Base-by-base conservation (phyloP, 2,329 filamentous ascomycete species). In the Neonectria faginata region DNA sequence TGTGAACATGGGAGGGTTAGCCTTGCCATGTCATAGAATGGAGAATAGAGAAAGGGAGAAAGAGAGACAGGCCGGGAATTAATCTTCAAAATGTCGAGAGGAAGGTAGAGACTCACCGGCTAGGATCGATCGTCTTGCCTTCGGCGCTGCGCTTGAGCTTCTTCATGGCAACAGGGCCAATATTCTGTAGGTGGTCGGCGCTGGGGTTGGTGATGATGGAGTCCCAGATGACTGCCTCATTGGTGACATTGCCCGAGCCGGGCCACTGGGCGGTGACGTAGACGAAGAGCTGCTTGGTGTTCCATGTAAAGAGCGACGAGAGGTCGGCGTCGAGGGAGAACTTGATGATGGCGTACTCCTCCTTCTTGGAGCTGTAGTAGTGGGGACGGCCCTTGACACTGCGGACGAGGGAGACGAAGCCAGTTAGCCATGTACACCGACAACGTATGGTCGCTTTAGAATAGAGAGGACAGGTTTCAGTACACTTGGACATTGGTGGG, bases 271-370 rank as follows among this genome's bases (percentile, higher is more conserved):
- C 95, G 60, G 93, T 95, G 64, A 99, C 90, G 83, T 97, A 99
- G 79, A 97, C 90, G 82, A 98, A 99, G 75, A 99, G 83, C 82
- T 98, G 93, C 81, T 99, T 99, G 20, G 97, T 99, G 85, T 99
- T 99, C 96, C 95, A 99, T 76, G 92, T 97, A 87, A 98, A 98
- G 73, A 99, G 92, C 47, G 91, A 91, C 65, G 89, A 91, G 65
- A 99, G 88, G 82, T 99, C 95, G 57, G 94, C 92, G 75, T 97
- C 92, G 64, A 99, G 87, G 75, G 94, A 92, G 85, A 99, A 99
- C 78, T 91, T 91, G 77, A 99, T 91, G 77, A 96, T 89, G 72
- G 95, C 96, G 79, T 97, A 98, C 81, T 99, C 96, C 81, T 98
- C 94, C 80, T 92, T 93, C 80, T 96, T 97, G 56, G 87, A 85